phyloP scores from a whole-genome alignment of 139 green algal species.

The Edaphochlamys debaryana region DNA sequence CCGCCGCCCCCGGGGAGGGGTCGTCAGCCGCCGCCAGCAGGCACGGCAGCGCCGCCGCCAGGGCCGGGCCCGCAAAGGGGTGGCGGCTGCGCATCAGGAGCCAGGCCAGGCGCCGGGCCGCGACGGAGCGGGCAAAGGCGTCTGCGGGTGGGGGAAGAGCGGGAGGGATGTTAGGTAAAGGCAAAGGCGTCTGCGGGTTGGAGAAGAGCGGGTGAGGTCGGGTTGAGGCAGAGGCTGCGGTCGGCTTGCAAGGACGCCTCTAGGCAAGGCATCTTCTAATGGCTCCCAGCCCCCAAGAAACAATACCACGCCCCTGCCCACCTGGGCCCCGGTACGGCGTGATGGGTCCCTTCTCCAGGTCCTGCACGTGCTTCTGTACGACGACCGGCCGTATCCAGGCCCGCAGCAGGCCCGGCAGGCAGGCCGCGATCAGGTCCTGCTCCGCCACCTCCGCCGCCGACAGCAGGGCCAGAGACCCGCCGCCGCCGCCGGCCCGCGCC shows the following conservation, averaged over 20 bases:
- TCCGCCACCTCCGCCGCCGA: neutral
- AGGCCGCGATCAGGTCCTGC: conserved; percentile 18
- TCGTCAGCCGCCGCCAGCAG: conserved; percentile 57
- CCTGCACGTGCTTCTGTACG: conserved; percentile 34
- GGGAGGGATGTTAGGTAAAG: too few species aligned
- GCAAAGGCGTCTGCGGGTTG: conserved; percentile 49
- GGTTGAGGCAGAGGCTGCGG: too few species aligned
- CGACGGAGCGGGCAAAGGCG: conserved; percentile 56
- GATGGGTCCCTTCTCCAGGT: conserved; percentile 34
- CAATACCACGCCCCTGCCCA: too few species aligned
- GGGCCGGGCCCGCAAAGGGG: neutral
- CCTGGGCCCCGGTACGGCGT: conserved; percentile 26
- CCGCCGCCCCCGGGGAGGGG: conserved; percentile 42
- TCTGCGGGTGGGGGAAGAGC: conserved; percentile 4
- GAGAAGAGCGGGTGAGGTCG: neutral
- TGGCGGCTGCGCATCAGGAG: conserved; percentile 40
- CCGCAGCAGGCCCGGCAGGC: neutral
- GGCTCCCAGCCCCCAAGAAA: too few species aligned
- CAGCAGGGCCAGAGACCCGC: conserved; percentile 21
- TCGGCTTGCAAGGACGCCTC: too few species aligned
- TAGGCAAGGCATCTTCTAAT: too few species aligned
- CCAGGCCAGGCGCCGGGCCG: conserved; percentile 58
- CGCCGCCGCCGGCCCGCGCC: neutral
- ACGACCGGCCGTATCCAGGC: neutral
- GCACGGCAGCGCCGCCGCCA: conserved; percentile 34